phyloP scores from a whole-genome alignment of 1,284 basidiomycete genomes.

The Boletellus dicymbophilus region DNA sequence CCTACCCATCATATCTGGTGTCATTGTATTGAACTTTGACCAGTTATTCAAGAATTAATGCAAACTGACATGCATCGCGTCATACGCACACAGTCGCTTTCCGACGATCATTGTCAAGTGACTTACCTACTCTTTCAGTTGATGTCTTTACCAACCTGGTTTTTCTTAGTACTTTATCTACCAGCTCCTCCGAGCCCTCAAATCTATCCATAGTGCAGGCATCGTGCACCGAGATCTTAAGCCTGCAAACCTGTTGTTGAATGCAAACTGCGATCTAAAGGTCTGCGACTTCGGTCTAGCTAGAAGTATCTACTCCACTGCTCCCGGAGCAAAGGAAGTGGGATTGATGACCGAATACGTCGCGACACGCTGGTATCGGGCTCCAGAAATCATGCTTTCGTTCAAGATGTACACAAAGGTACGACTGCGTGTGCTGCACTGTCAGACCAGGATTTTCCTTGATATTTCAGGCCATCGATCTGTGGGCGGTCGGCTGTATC shows the following conservation, averaged over 20 bases:
- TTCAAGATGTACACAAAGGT: conserved; percentile 86
- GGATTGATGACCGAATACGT: conserved; percentile 87
- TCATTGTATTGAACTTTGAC: too few species aligned
- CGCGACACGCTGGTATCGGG: conserved; percentile 84
- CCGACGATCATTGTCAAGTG: conserved; percentile 89
- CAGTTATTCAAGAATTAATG: conserved; percentile 81
- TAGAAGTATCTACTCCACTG: conserved; percentile 64
- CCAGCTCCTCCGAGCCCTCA: conserved; percentile 80
- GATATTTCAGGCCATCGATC: conserved; percentile 63
- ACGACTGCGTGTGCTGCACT: conserved; percentile 9
- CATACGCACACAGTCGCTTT: conserved; percentile 85
- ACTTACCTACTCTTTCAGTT: conserved; percentile 11
- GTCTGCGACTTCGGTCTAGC: conserved; percentile 87
- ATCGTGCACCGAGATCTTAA: conserved; percentile 84
- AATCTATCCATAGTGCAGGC: conserved; percentile 80
- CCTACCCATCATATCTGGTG: too few species aligned
- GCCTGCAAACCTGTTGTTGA: conserved; percentile 79
- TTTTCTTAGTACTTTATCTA: conserved; percentile 64
- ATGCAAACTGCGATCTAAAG: conserved; percentile 87
- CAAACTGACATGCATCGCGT: conserved; percentile 91
- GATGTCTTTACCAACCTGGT: conserved; percentile 8
- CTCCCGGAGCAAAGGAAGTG: conserved; percentile 62
- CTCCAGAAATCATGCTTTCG: conserved; percentile 88
- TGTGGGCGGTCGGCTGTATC: conserved; percentile 90
- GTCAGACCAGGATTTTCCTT: conserved; percentile 2